Base-by-base conservation (phyloP, 2,329 filamentous ascomycete genomes). In the Cordyceps fumosorosea region DNA sequence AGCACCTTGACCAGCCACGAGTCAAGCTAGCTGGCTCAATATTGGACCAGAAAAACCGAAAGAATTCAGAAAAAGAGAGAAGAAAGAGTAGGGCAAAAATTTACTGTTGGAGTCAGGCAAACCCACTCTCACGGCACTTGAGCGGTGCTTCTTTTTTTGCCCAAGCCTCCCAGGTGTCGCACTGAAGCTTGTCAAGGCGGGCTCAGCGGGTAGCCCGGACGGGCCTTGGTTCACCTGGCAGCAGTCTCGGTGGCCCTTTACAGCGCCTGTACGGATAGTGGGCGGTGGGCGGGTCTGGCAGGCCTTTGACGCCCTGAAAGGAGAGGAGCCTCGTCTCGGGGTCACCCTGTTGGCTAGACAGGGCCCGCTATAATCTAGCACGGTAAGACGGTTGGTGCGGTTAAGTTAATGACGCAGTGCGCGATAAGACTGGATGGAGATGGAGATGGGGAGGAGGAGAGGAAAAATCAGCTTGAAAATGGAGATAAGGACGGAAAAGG, bases 351-450 rank as follows among this genome's bases (percentile, higher is more conserved):
- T 61, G 52, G 59, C 51, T 48, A 11, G 44, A 7, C 16, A 3
- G 22, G 59, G 22, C 52, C 53, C 53, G 44, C 52, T 56, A 12
- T 61, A 52, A 56, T 51, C 44, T 45, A 56, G 45, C 5, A 29
- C 29, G 29, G 29, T 51, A 52, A 50, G 52, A 56, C 24, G 56
- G 29, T 29, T 29, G 16, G n/a, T 22, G 37, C 47, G 40, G 50
- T 44, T 56, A 29, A 7, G 47, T 32, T 57, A 60, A 56, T 52
- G 52, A 62, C 50, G 62, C 57, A 52, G 57, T 26, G 16, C 42
- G 34, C 20, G 56, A 48, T 60, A 62, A 59, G 62, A 29, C 5
- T 29, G 26, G 26, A 29, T 29, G 26, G 26, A 60, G 24, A 59
- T 52, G 26, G 32, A 11, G 10, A 12, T 3, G 54, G 61, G 61